These are phyloP conservation scores for Hibiscus trionum DNA, from an alignment of 345 rosid species.

Conservation along the genomic window DNA sequence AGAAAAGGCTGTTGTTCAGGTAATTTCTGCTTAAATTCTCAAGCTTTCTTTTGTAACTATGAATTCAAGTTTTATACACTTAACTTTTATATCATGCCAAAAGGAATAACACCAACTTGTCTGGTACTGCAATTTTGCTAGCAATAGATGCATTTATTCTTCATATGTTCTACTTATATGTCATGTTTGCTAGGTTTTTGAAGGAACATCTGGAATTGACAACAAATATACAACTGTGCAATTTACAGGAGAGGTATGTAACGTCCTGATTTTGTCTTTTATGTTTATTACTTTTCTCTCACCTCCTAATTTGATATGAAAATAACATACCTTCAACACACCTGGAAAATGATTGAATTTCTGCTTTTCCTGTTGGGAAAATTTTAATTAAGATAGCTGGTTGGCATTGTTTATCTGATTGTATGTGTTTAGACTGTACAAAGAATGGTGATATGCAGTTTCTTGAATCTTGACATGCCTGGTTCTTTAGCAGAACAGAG, in stretches of 20 bases:
- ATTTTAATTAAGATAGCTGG: background rate
- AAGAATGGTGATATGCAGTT: background rate
- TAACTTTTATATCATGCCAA: background rate
- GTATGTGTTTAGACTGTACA: background rate
- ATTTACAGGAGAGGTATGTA: slow-evolving; percentile 77
- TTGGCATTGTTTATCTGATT: background rate
- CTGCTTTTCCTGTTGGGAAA: background rate
- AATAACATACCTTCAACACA: background rate
- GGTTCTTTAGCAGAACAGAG: background rate
- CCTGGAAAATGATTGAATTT: background rate
- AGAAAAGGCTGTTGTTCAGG: slow-evolving; percentile 94
- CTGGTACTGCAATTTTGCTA: background rate
- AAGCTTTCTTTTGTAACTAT: background rate
- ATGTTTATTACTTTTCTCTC: background rate
- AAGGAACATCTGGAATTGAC: slow-evolving; percentile 94
- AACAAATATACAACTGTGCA: slow-evolving; percentile 87
- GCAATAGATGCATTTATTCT: background rate
- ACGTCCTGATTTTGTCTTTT: background rate
- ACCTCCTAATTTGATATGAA: background rate
- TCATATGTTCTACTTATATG: background rate
- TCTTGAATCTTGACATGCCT: background rate
- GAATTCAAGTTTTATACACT: background rate
- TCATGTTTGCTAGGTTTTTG: slow-evolving; percentile 51
- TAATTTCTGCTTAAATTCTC: slow-evolving; percentile 11
- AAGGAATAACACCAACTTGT: background rate